A percentile compares a stretch with the other conserved stretches of the same genome.
phyloP scores from a whole-genome alignment of 352 stramenopile species.

The Vaucheria bursata region DNA sequence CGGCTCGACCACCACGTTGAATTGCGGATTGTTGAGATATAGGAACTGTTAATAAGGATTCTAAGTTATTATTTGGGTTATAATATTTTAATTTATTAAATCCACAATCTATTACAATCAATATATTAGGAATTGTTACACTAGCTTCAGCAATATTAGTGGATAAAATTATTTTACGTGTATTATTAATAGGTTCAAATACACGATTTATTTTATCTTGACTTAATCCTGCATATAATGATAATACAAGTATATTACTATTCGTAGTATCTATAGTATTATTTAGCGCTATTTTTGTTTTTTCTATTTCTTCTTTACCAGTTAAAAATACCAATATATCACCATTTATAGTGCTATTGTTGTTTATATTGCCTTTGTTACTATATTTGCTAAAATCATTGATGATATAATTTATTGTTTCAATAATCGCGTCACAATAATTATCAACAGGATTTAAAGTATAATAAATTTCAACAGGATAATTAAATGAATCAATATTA shows the following conservation, averaged over 20 bases:
- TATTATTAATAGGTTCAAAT: constrained; percentile 71
- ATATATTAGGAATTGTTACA: constrained; percentile 97
- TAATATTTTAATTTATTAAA: constrained; percentile 99
- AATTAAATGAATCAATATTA: constrained; percentile 90
- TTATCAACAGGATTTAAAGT: constrained; percentile 90
- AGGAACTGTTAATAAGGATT: constrained; percentile 93
- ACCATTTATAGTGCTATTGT: constrained; percentile 76
- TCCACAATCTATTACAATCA: constrained; percentile 98
- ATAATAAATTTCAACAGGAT: constrained; percentile 97
- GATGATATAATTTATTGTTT: too few relatives aligned
- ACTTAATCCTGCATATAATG: too few relatives aligned
- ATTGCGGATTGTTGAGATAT: constrained; percentile 92
- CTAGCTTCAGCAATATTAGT: constrained; percentile 99
- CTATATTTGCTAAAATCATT: too few relatives aligned
- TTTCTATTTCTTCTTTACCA: constrained; percentile 95
- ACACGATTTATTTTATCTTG: constrained; percentile 61
- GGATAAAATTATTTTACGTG: constrained; percentile 76
- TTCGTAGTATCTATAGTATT: not conserved
- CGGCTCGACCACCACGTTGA: constrained; percentile 78
- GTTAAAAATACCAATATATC: constrained; percentile 98
- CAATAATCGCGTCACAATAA: constrained; percentile 83
- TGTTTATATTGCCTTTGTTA: constrained; percentile 55
- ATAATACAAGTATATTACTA: too few relatives aligned
- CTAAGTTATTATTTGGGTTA: constrained; percentile 94
- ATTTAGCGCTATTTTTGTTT: constrained; percentile 66